phyloP scores from a whole-genome alignment of 108 stramenopile genomes.

The Parmales sp. region DNA sequence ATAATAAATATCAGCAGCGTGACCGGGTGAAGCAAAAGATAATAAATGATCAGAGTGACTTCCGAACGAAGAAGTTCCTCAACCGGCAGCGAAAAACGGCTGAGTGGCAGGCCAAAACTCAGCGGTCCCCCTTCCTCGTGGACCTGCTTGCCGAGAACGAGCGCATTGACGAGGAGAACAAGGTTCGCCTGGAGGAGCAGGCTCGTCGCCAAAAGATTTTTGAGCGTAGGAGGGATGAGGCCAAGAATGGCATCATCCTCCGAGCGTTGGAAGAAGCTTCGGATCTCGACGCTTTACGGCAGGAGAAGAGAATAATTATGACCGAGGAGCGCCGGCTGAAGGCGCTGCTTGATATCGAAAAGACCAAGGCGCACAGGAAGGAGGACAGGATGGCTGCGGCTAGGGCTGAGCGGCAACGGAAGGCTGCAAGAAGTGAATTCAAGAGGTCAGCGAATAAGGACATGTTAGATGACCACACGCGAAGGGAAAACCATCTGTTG shows the following conservation, averaged over 20 bases:
- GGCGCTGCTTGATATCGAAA: slow-evolving; percentile 46
- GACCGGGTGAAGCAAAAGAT: slow-evolving; percentile 2
- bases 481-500: neutral
- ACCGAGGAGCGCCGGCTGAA: slow-evolving; percentile 48
- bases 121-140: slow-evolving; percentile 35
- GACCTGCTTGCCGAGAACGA: slow-evolving; percentile 52
- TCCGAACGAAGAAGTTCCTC: neutral
- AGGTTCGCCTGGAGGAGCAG: slow-evolving; percentile 30
- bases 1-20: neutral
- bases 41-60: neutral
- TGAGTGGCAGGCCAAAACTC: slow-evolving; percentile 20
- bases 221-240: slow-evolving; percentile 29
- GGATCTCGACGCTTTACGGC: slow-evolving; percentile 44
- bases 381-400: slow-evolving; percentile 39
- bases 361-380: slow-evolving; percentile 34
- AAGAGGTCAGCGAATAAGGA: slow-evolving; percentile 9
- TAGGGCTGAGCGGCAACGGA: slow-evolving; percentile 45
- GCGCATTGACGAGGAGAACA: slow-evolving; percentile 42
- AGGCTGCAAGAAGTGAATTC: slow-evolving; percentile 28
- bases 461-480: slow-evolving; percentile 4
- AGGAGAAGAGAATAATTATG: slow-evolving; percentile 47
- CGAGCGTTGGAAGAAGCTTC: slow-evolving; percentile 42
- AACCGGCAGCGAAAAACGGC: neutral
- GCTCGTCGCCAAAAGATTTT: slow-evolving; percentile 16
- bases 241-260: slow-evolving; percentile 41